Base-by-base conservation (phyloP, 306 rosid species). In the Dryas drummondii region DNA sequence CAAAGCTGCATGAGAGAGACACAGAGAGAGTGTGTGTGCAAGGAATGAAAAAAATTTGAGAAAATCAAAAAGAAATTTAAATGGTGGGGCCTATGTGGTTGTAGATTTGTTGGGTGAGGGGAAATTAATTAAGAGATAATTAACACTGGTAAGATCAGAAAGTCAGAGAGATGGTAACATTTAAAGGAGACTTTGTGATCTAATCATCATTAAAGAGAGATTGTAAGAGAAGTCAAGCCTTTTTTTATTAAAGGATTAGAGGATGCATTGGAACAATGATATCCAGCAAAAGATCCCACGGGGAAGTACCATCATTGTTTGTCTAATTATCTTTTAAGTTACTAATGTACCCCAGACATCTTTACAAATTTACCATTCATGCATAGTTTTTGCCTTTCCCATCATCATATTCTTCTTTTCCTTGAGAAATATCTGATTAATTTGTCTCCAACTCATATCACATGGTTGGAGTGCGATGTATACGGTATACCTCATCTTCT, bases 1-100 rank as follows among this genome's bases (percentile, higher is more conserved):
- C 84, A 82, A 75, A 82, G 85, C 86, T 75, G 84, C 89, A 82
- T 76, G 89, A 84, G 86, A 68, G 86, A 83, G 75, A 72, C 83
- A 78, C 68, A 82, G 74, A 76, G 73, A 46, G 71, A 68, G 78
- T 68, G 82, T 45, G 80, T 53, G 63, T 10, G 62, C 80, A 49
- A 73, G 66, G 72, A 17, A 60, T 78, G 41, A 83, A 80, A 42
- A 83, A 80, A 86, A 65, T 81, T 71, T 64, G 73, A 45, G 52
- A 57, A 61, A 57, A 42, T 13, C 22, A 41, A 66, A 16, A 60
- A 15, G 19, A 68, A 77, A 67, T 40, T 49, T 12, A 61, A 80
- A 68, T 70, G 72, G 85, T 86, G 94, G 91, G 90, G 75, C 85
- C 83, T 64, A 79, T 68, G 68, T 64, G 76, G 88, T 81, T 79